Evolutionary conservation across 805 yeast species (phyloP), one percentile per base, ranked within the genome.

Genomic region (Wickerhamomyces silvicola): DNA sequence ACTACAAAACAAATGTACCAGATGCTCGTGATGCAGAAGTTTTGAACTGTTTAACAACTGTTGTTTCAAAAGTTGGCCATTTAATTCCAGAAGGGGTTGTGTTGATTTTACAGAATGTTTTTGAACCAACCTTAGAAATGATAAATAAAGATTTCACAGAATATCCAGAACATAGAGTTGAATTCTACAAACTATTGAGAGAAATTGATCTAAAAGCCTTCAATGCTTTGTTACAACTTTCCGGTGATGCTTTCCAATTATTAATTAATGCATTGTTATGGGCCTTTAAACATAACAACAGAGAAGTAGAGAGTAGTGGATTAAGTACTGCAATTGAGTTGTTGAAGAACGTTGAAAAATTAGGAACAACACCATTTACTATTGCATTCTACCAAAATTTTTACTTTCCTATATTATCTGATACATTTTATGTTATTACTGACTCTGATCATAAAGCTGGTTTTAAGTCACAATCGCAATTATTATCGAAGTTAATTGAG

Each of bases 21-120:
- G 95, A 87, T 63, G 96, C 97, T 8, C 79, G 97, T 55, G 98
- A 92, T 62, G 95, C 96, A 7, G 98, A 92, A 62, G 98, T 92
- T 5, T 70, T 92, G 57, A 85, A 83, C 60, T 88, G 97, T 70
- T 80, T 92, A 76, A 78, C 95, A 7, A 85, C 95, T 2, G 73
- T 92, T 35, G 94, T 92, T 18, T 67, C 76, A 18, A 81, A 86
- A 53, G 94, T 87, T 37, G 97, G 97, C 10, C 81, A 72, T 41
- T 62, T 80, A 68, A 85, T 90, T 37, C 87, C 95, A 18, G 90
- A 83, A 40, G 94, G 92, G 41, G 90, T 92, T 32, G 85, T 90
- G 18, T 61, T 78, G 34, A 85, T 92, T 38, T 65, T 92, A 43
- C 95, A 86, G 52, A 81, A 80, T 59, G 95, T 92, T 10, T 92